Conservation (phyloP, 73 alveolate genomes). For the Paramecium caudatum region DNA sequence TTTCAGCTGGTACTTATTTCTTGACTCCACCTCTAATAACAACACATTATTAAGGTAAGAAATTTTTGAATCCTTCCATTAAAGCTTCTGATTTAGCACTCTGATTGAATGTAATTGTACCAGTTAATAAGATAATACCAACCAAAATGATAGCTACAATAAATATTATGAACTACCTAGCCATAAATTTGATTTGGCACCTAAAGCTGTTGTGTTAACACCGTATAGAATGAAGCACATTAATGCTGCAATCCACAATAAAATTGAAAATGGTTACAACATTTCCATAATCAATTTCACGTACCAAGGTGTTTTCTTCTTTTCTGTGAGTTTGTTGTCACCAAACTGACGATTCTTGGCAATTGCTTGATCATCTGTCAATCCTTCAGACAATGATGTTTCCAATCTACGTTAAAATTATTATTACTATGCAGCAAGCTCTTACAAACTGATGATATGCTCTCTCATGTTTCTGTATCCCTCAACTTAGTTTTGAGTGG, state of each 20-base stretch:
- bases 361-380: conserved; percentile 68
- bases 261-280: conserved; percentile 85
- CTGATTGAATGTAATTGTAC: conserved; percentile 84
- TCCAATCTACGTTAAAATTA: conserved; percentile 28
- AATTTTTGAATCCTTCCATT: conserved; percentile 90
- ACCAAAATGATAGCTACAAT: conserved; percentile 89
- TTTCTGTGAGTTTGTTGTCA: conserved; percentile 89
- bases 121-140: conserved; percentile 87
- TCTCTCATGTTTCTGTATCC: conserved; percentile 80
- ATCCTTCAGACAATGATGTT: conserved; percentile 64
- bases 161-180: conserved; percentile 68
- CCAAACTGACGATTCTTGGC: conserved; percentile 83
- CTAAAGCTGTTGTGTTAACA: conserved; percentile 79
- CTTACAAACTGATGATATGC: too few relatives aligned
- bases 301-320: conserved; percentile 87
- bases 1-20: conserved; percentile 81
- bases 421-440: too few relatives aligned
- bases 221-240: conserved; percentile 91
- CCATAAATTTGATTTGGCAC: conserved; percentile 69
- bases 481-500: conserved; percentile 23
- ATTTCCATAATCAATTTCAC: conserved; percentile 83
- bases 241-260: conserved; percentile 92
- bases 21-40: conserved; percentile 89
- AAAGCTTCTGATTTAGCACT: conserved; percentile 90
- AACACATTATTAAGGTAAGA: conserved; percentile 77